These are phyloP conservation scores for Daldinia concentrica DNA, from an alignment of 495 filamentous ascomycete genomes.

Conservation along the genomic window DNA sequence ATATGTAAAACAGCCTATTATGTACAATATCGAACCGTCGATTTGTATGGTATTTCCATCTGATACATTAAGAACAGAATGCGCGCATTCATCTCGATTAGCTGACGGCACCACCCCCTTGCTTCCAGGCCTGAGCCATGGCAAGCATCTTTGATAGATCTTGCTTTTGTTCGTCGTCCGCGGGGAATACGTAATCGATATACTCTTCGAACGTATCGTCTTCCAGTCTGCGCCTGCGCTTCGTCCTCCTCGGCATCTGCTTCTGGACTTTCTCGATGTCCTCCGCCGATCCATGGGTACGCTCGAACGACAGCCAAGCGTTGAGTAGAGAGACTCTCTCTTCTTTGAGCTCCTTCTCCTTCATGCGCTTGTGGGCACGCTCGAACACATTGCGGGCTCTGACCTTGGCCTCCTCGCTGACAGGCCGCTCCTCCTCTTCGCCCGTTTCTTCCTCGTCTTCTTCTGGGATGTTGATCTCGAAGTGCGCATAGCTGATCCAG, in stretches of 20 bases:
- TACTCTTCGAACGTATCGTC: constrained; percentile 98
- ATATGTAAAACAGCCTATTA: constrained; percentile 21
- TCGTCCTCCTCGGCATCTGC: constrained; percentile 93
- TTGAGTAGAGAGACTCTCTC: constrained; percentile 90
- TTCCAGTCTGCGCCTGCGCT: constrained; percentile 92
- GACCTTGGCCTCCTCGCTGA: constrained; percentile 83
- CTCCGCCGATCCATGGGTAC: constrained; percentile 77
- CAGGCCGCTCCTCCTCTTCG: constrained; percentile 66
- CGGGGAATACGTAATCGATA: constrained; percentile 96
- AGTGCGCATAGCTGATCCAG: constrained; percentile 96
- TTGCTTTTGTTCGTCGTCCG: constrained; percentile 88
- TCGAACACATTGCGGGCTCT: constrained; percentile 86
- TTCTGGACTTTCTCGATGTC: constrained; percentile 86
- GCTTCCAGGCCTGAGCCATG: constrained; percentile 90
- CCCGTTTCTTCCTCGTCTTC: constrained; percentile 62
- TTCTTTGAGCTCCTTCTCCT: constrained; percentile 91
- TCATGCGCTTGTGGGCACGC: constrained; percentile 86
- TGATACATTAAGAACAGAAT: constrained; percentile 3
- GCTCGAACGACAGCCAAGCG: constrained; percentile 91
- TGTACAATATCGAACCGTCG: constrained; percentile 21
- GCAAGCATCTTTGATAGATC: constrained; percentile 84
- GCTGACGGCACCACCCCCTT: constrained; percentile 54
- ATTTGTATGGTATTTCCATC: constrained; percentile 15
- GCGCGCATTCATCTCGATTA: constrained; percentile 9
- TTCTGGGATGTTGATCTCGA: constrained; percentile 89